phyloP scores from a whole-genome alignment of 2,329 filamentous ascomycete genomes.

The Magnaporthiopsis incrustans region DNA sequence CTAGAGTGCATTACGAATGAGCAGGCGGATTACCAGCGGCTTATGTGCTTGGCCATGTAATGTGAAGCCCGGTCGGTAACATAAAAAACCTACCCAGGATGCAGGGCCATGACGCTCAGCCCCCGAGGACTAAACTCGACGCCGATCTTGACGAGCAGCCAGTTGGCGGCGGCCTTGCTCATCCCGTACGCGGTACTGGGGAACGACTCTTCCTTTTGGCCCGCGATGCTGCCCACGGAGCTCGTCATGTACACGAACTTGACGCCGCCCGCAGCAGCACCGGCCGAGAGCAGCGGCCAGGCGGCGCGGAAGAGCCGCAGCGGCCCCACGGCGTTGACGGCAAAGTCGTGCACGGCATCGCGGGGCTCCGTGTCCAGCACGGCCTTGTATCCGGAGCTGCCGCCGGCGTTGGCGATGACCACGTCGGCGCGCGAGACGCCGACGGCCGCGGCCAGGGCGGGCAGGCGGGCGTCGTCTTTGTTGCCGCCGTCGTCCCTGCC shows the following conservation, averaged over 20 bases:
- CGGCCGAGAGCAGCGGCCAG: constrained; percentile 14
- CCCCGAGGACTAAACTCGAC: constrained; percentile 14
- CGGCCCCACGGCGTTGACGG: constrained; percentile 17
- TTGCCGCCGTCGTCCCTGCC: constrained; percentile 11
- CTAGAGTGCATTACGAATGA: constrained; percentile 8
- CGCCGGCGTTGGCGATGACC: constrained; percentile 22
- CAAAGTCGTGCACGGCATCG: constrained; percentile 15
- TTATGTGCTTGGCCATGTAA: too few species aligned
- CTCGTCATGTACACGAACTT: constrained; percentile 20
- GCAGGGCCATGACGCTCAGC: constrained; percentile 18
- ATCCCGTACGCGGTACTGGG: constrained; percentile 19
- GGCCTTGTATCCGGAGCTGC: constrained; percentile 12
- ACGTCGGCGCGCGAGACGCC: constrained; percentile 16
- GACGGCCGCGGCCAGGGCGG: constrained; percentile 8
- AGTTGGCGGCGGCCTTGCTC: constrained; percentile 22
- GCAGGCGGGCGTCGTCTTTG: not conserved
- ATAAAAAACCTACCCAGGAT: constrained; percentile 19
- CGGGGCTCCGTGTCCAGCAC: constrained; percentile 14
- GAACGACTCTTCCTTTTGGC: constrained; percentile 14
- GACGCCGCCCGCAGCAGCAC: not conserved
- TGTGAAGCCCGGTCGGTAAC: too few species aligned
- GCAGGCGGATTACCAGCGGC: not conserved
- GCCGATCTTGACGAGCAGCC: constrained; percentile 18
- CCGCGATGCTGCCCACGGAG: constrained; percentile 18
- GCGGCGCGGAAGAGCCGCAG: constrained; percentile 17